phyloP scores from a whole-genome alignment of 2,329 filamentous ascomycete species.

The Diaporthe destruens region DNA sequence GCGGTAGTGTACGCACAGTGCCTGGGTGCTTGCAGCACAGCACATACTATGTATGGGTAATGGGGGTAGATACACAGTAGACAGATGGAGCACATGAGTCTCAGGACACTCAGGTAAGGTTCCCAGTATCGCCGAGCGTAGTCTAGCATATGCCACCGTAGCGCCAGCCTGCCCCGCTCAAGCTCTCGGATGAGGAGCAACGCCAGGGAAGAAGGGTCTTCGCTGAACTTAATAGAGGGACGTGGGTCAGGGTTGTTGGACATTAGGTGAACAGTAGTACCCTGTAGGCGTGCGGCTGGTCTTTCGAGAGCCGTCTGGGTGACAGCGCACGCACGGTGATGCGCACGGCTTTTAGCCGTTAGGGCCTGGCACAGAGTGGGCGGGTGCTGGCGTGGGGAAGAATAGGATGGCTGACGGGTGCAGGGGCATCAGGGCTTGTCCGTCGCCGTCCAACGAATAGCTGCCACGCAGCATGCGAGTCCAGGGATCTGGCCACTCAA shows the following conservation, averaged over 20 bases:
- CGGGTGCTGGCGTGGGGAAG: constrained; percentile 31
- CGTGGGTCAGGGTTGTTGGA: constrained; percentile 40
- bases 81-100: neutral
- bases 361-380: neutral
- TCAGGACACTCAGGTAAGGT: neutral
- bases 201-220: constrained; percentile 26
- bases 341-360: constrained; percentile 30
- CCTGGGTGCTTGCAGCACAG: neutral
- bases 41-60: too few species aligned
- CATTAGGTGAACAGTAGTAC: neutral
- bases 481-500: constrained; percentile 24
- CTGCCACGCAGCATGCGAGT: constrained; percentile 38
- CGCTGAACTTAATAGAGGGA: constrained; percentile 28
- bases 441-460: constrained; percentile 37
- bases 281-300: constrained; percentile 5
- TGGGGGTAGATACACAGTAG: too few species aligned
- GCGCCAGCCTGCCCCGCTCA: constrained; percentile 8
- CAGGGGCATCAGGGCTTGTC: constrained; percentile 25
- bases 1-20: neutral
- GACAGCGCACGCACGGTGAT: constrained; percentile 38
- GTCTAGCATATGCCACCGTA: constrained; percentile 2
- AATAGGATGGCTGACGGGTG: constrained; percentile 34
- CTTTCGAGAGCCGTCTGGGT: constrained; percentile 10
- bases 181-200: constrained; percentile 8
- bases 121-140: neutral